Evolutionary conservation across 768 basidiomycete genomes (phyloP).

Genomic region (Russula virescens): DNA sequence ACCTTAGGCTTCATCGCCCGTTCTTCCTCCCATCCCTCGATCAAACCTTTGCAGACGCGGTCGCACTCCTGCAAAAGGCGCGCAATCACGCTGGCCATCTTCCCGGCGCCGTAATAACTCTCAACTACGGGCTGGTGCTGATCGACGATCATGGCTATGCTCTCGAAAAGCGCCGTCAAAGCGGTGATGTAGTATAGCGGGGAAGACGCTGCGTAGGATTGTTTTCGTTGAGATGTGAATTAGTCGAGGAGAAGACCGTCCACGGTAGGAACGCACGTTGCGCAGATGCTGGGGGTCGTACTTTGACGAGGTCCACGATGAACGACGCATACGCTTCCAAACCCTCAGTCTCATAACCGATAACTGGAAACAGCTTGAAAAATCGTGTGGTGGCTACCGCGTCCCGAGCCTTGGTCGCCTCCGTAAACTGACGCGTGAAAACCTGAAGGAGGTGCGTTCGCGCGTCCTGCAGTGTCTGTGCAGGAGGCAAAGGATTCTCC

Average conservation of each 20-base stretch:
- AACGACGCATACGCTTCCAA: slow-evolving; percentile 89
- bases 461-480: slow-evolving; percentile 71
- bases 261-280: slow-evolving; percentile 57
- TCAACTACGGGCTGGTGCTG: slow-evolving; percentile 98
- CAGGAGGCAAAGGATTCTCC: slow-evolving; percentile 79
- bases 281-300: slow-evolving; percentile 67
- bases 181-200: slow-evolving; percentile 87
- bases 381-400: slow-evolving; percentile 85
- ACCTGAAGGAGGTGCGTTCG: slow-evolving; percentile 69
- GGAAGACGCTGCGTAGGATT: slow-evolving; percentile 62
- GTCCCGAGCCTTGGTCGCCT: slow-evolving; percentile 76
- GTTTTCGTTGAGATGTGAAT: slow-evolving; percentile 15
- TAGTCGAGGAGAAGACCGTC: too few relatives aligned
- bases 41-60: slow-evolving; percentile 64
- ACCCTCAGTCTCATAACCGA: slow-evolving; percentile 91
- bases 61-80: slow-evolving; percentile 84
- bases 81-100: slow-evolving; percentile 75
- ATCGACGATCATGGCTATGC: slow-evolving; percentile 91
- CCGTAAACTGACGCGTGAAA: slow-evolving; percentile 75
- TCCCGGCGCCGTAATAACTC: slow-evolving; percentile 90
- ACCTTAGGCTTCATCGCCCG: slow-evolving; percentile 78
- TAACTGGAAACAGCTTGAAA: slow-evolving; percentile 95
- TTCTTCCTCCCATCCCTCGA: slow-evolving; percentile 91
- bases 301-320: slow-evolving; percentile 83
- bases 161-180: slow-evolving; percentile 89